Evolutionary conservation across 2,329 filamentous ascomycete species (phyloP).

Genomic region (Myriosclerotinia curreyana): DNA sequence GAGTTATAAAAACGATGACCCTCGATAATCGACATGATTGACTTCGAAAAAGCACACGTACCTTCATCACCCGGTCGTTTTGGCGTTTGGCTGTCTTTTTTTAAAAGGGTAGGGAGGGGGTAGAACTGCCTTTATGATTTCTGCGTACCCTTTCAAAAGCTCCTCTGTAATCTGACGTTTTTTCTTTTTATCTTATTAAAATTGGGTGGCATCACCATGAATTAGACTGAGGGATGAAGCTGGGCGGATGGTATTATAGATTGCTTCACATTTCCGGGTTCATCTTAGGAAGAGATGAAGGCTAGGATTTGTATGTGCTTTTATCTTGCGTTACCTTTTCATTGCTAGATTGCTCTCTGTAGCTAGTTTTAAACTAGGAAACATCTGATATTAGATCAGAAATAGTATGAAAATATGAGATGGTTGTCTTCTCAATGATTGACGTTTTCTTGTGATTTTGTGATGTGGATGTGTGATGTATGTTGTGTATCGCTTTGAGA

Average conservation of each 20-base stretch:
- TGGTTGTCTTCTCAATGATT: not conserved
- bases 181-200: conserved; percentile 28
- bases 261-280: conserved; percentile 16
- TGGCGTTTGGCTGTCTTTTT: conserved; percentile 35
- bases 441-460: too few species aligned
- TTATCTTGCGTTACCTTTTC: not conserved
- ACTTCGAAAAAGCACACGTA: conserved; percentile 24
- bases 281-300: conserved; percentile 11
- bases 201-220: conserved; percentile 25
- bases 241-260: conserved; percentile 22
- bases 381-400: conserved; percentile 12
- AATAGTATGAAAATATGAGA: conserved; percentile 17
- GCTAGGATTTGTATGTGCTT: conserved; percentile 18
- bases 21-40: conserved; percentile 24
- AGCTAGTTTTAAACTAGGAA: conserved; percentile 14
- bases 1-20: conserved; percentile 10
- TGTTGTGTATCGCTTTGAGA: not conserved
- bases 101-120: conserved; percentile 30
- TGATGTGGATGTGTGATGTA: not conserved
- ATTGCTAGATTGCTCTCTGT: conserved; percentile 14
- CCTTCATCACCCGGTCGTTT: conserved; percentile 37
- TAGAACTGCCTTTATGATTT: conserved; percentile 32
- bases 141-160: conserved; percentile 25
- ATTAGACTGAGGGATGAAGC: conserved; percentile 18
- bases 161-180: conserved; percentile 31